These are phyloP conservation scores for Exophiala aquamarina DNA, from an alignment of 2,329 filamentous ascomycete genomes.

Conservation along the genomic window DNA sequence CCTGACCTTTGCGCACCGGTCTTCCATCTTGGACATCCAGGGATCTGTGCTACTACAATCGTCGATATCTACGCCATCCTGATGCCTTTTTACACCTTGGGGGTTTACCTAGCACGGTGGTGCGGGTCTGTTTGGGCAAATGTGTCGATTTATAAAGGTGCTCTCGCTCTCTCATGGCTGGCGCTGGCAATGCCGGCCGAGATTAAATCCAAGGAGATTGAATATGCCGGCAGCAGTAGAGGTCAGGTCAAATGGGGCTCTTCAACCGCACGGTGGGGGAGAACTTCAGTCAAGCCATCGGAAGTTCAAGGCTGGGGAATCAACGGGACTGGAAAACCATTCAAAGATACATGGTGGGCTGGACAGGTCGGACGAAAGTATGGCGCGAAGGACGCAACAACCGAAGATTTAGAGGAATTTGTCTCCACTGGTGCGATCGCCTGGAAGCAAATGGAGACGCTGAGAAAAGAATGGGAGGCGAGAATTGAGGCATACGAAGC, in stretches of 20 bases:
- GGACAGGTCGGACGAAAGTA: conserved; percentile 58
- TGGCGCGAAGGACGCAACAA: conserved; percentile 58
- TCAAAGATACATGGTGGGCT: conserved; percentile 37
- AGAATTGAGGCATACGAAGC: conserved; percentile 42
- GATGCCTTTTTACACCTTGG: conserved; percentile 21
- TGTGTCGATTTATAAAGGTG: conserved; percentile 72
- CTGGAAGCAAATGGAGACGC: conserved; percentile 71
- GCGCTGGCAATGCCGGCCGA: conserved; percentile 62
- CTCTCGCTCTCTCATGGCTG: conserved; percentile 74
- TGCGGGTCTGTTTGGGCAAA: conserved; percentile 88
- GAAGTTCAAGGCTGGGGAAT: conserved; percentile 85
- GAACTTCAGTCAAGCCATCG: conserved; percentile 65
- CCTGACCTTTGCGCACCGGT: conserved; percentile 48
- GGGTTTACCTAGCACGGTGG: conserved; percentile 60
- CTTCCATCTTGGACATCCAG: conserved; percentile 81
- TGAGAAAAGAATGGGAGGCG: conserved; percentile 67
- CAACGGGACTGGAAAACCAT: conserved; percentile 48
- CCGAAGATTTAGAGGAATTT: conserved; percentile 62
- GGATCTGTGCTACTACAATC: conserved; percentile 79
- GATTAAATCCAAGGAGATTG: conserved; percentile 38
- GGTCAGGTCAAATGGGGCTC: conserved; percentile 82
- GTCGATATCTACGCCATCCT: conserved; percentile 63
- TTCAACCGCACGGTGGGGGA: conserved; percentile 57
- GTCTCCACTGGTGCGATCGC: conserved; percentile 59
- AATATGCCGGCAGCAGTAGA: conserved; percentile 58